Conservation (phyloP, 2,329 filamentous ascomycete species). For the Colletotrichum sp. region DNA sequence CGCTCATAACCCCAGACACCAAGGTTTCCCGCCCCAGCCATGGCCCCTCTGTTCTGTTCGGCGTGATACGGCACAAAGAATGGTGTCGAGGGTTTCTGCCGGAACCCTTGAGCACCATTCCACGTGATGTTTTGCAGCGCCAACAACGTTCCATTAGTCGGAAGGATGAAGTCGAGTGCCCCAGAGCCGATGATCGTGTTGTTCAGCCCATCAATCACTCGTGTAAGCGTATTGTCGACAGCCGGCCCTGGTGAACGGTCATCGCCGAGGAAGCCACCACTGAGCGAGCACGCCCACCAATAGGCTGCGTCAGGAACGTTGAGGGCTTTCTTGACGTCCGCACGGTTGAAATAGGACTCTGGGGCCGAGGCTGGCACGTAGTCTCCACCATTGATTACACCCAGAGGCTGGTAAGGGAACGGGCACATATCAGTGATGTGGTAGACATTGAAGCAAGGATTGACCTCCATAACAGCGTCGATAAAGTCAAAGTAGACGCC, state of each 20-base stretch:
- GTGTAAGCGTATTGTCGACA: conserved; percentile 18
- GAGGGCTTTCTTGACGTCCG: conserved; percentile 71
- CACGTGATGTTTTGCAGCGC: conserved; percentile 77
- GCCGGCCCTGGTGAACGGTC: background rate
- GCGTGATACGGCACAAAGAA: conserved; percentile 19
- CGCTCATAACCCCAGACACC: conserved; percentile 20
- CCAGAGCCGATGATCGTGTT: conserved; percentile 35
- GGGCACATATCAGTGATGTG: conserved; percentile 77
- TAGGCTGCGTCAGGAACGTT: conserved; percentile 56
- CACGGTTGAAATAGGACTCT: conserved; percentile 72
- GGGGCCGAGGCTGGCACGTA: conserved; percentile 59
- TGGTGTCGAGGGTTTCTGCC: conserved; percentile 41
- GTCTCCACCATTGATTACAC: conserved; percentile 65
- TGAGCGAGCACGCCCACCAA: conserved; percentile 29
- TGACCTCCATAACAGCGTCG: conserved; percentile 58
- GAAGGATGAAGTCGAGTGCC: conserved; percentile 58
- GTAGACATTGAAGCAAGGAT: conserved; percentile 86
- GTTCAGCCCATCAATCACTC: conserved; percentile 34
- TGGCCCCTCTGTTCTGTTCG: conserved; percentile 32
- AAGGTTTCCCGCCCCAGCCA: conserved; percentile 3
- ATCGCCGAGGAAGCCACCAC: conserved; percentile 28
- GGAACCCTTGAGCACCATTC: conserved; percentile 69
- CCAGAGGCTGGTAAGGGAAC: conserved; percentile 69
- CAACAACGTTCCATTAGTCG: conserved; percentile 66
- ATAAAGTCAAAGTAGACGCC: conserved; percentile 38